These are phyloP conservation scores for Pleomassaria siparia DNA, from an alignment of 2,329 filamentous ascomycete species.

Conservation along the genomic window DNA sequence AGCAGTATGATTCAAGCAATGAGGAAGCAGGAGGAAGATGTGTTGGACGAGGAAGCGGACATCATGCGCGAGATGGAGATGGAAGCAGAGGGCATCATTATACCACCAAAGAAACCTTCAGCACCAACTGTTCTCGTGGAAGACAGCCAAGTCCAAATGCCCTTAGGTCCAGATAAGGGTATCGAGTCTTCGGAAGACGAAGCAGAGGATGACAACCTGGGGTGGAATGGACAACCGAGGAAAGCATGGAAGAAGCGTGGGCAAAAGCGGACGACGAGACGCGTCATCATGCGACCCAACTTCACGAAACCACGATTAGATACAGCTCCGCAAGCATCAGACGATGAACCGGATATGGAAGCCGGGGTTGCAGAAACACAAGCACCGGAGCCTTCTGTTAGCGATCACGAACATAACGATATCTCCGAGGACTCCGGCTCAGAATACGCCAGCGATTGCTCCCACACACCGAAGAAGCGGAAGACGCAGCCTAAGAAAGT, in stretches of 20 bases:
- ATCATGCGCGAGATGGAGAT: constrained; percentile 71
- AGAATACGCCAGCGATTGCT: constrained; percentile 46
- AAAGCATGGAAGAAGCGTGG: constrained; percentile 80
- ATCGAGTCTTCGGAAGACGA: constrained; percentile 62
- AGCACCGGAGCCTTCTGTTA: constrained; percentile 30
- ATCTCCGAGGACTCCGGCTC: constrained; percentile 39
- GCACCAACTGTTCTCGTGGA: constrained; percentile 41
- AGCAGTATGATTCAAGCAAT: constrained; percentile 74
- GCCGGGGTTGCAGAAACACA: constrained; percentile 40
- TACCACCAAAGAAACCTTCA: constrained; percentile 25
- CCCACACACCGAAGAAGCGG: constrained; percentile 35
- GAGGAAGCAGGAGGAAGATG: constrained; percentile 56
- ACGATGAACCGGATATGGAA: constrained; percentile 38
- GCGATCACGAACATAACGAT: constrained; percentile 33
- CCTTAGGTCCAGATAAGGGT: constrained; percentile 48
- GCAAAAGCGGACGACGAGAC: constrained; percentile 74
- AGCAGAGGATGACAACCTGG: constrained; percentile 40
- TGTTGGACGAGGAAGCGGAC: constrained; percentile 72
- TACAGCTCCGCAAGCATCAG: constrained; percentile 20
- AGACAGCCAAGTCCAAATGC: constrained; percentile 49
- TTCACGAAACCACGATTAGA: constrained; percentile 47
- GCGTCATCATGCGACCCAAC: constrained; percentile 58
- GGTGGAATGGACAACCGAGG: constrained; percentile 60
- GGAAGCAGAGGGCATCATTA: constrained; percentile 33
- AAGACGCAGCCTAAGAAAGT: constrained; percentile 23